Conservation (phyloP, 371 early-diverging fungal species). For the Lichtheimia hyalospora region DNA sequence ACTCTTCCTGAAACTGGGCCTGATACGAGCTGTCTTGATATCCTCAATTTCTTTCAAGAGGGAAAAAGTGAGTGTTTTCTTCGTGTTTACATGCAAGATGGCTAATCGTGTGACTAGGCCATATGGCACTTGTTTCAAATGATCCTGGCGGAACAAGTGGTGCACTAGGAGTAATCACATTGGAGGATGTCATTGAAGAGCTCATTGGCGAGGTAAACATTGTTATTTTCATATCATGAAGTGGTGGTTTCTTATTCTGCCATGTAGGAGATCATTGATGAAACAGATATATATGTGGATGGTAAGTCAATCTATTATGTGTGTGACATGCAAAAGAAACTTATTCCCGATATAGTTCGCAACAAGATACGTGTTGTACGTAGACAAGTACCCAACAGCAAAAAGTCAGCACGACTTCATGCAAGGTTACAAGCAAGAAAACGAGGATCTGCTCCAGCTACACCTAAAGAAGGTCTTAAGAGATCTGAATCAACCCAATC, state of each 20-base stretch:
- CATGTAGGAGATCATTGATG: conserved; percentile 85
- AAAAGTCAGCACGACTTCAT: not conserved
- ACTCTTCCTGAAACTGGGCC: conserved; percentile 74
- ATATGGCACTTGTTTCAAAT: conserved; percentile 74
- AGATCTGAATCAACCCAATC: not conserved
- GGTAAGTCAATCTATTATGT: conserved; percentile 23
- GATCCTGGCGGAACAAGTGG: conserved; percentile 49
- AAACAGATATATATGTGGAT: conserved; percentile 92
- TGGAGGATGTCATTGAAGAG: conserved; percentile 98
- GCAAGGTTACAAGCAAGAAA: conserved; percentile 8
- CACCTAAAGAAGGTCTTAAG: not conserved
- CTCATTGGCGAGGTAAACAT: conserved; percentile 74
- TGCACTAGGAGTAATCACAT: conserved; percentile 88
- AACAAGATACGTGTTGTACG: conserved; percentile 44
- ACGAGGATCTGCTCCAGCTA: conserved; percentile 1
- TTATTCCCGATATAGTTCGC: conserved; percentile 17
- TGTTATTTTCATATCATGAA: no score
- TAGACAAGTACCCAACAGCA: conserved; percentile 30
- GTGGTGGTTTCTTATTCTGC: no score
- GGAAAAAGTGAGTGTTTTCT: conserved; percentile 59
- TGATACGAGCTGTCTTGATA: conserved; percentile 83
- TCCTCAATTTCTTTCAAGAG: conserved; percentile 93
- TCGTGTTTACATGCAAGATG: not conserved
- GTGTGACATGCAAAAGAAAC: not conserved
- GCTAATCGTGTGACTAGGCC: conserved; percentile 30